A percentile compares a stretch with the other conserved stretches of the same genome.
Evolutionary conservation across 2,329 filamentous ascomycete species (phyloP).

Genomic region (Bimuria novae-zelandiae): DNA sequence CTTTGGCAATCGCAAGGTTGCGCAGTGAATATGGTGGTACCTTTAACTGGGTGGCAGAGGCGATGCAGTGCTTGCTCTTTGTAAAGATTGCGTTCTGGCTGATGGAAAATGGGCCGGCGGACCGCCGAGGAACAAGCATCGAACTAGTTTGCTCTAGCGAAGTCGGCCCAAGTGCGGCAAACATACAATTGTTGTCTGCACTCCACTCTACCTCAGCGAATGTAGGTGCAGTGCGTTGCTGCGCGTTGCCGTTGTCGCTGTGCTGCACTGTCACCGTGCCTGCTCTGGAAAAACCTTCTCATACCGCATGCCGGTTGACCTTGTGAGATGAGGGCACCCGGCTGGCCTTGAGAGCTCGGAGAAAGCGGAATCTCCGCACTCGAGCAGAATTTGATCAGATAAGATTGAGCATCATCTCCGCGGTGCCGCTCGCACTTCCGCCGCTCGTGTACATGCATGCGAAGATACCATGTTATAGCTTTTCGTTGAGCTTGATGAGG

Average conservation of each 20-base stretch:
- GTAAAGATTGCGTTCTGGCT: conserved; percentile 22
- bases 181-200: neutral
- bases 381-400: conserved; percentile 36
- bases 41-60: conserved; percentile 7
- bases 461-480: too few relatives aligned
- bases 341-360: neutral
- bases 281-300: too few relatives aligned
- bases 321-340: neutral
- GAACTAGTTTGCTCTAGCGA: conserved; percentile 21
- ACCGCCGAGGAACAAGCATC: too few relatives aligned
- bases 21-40: conserved; percentile 6
- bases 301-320: neutral
- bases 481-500: too few relatives aligned
- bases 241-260: neutral
- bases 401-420: conserved; percentile 21
- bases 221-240: too few relatives aligned
- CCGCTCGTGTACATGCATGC: neutral
- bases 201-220: neutral
- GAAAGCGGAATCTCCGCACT: too few relatives aligned
- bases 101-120: conserved; percentile 8
- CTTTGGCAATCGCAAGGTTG: conserved; percentile 12
- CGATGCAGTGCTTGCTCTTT: conserved; percentile 32
- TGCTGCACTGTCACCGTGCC: too few relatives aligned
- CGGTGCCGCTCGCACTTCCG: conserved; percentile 5
- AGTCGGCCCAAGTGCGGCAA: conserved; percentile 16